Evolutionary conservation across 2,329 filamentous ascomycete species (phyloP), one percentile per base, ranked within the genome.

Genomic region (Aspergillus udagawae): DNA sequence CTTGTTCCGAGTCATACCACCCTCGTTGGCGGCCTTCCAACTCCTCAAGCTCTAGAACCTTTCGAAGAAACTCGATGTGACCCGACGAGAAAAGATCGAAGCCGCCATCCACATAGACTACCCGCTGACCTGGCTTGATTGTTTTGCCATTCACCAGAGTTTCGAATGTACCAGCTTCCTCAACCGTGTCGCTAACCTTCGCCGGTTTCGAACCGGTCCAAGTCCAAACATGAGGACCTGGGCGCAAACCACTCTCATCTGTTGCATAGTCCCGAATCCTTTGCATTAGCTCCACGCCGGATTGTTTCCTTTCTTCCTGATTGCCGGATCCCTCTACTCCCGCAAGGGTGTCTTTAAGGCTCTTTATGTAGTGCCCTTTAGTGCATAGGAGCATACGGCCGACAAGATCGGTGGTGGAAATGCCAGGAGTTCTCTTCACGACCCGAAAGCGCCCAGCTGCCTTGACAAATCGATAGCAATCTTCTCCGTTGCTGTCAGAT

Each of bases 401-500:
- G 27, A 99, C 94, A n/a, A 99, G 83, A 71, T 99, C 94, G 3
- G 94, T 99, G 1, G 94, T 99, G 9, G 91, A 96, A 69, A 99
- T 99, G 58, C 91, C 92, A 0, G 94, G 94, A 2, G 94, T 97
- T 62, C 94, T 85, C 79, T 96, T 96, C 49, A 99, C 94, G 20
- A 99, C 91, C 77, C 95, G 92, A 84, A 99, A 99, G 47, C 94
- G 85, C 12, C 89, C 88, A 1, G 93, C 94, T 44, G 90, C 88
- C 78, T 99, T 99, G 69, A 99, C 94, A 70, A 93, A 97, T 59
- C 94, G 90, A 78, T 99, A 99, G 79, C 93, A 97, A 78, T 99
- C 94, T 73, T 96, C 89, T 45, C 94, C 94, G 64, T 87, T 86
- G 71, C 89, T 90, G 76, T 99, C 94, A 0, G 92, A 96, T 2